A percentile compares a stretch with the other conserved stretches of the same genome.
phyloP scores from a whole-genome alignment of 2,329 filamentous ascomycete genomes.

The Didymella sp. region DNA sequence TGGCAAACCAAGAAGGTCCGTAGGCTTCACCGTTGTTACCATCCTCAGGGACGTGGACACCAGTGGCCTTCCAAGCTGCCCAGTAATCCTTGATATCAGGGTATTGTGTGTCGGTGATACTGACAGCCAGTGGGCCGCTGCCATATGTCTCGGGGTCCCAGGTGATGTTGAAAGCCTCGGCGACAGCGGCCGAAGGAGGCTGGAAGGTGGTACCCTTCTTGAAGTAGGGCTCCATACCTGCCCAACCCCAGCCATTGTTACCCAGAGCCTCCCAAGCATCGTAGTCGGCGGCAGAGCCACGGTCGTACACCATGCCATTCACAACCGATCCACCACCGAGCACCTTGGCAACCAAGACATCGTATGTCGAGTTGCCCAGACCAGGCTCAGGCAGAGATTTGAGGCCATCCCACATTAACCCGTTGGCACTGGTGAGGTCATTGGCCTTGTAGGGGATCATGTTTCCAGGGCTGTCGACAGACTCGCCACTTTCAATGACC shows the following conservation, averaged over 20 bases:
- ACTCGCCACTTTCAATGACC: slow-evolving; percentile 38
- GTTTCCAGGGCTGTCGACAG: slow-evolving; percentile 31
- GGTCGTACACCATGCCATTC: slow-evolving; percentile 50
- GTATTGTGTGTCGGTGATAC: slow-evolving; percentile 38
- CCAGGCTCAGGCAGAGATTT: slow-evolving; percentile 32
- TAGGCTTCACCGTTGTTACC: slow-evolving; percentile 35
- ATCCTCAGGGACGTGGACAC: slow-evolving; percentile 26
- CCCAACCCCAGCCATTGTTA: slow-evolving; percentile 66
- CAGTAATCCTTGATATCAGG: slow-evolving; percentile 36
- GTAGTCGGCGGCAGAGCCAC: slow-evolving; percentile 46
- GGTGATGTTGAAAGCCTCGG: slow-evolving; percentile 36
- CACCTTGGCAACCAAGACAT: slow-evolving; percentile 36
- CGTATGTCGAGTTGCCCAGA: slow-evolving; percentile 31
- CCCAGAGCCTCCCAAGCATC: slow-evolving; percentile 66
- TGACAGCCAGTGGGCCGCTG: slow-evolving; percentile 35
- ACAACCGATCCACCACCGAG: slow-evolving; percentile 40
- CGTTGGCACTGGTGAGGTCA: slow-evolving; percentile 29
- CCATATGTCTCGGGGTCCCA: slow-evolving; percentile 36
- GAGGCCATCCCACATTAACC: slow-evolving; percentile 32
- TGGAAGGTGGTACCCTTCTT: slow-evolving; percentile 40
- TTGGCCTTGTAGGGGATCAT: slow-evolving; percentile 40
- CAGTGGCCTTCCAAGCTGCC: slow-evolving; percentile 34
- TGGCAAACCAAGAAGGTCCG: slow-evolving; percentile 35
- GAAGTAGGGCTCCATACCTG: slow-evolving; percentile 49
- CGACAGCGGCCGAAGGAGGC: slow-evolving; percentile 29